These are phyloP conservation scores for Volutella citrinella DNA, from an alignment of 2,329 filamentous ascomycete genomes.

Conservation along the genomic window DNA sequence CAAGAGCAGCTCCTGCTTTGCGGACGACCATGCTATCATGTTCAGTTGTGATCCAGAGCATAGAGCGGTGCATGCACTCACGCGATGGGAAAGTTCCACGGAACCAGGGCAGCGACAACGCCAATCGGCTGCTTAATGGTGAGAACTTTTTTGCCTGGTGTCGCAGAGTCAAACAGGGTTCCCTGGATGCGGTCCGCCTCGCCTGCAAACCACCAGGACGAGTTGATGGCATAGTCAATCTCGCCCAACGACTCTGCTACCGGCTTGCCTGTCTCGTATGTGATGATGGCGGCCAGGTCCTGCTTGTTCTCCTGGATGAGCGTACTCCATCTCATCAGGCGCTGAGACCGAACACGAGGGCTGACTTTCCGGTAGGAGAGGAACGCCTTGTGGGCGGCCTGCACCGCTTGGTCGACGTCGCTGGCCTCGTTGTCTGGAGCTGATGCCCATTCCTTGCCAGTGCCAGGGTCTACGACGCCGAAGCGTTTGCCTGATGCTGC, in stretches of 20 bases:
- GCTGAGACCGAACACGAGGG: slow-evolving; percentile 30
- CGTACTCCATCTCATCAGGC: slow-evolving; percentile 34
- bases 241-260: slow-evolving; percentile 52
- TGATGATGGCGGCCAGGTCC: slow-evolving; percentile 38
- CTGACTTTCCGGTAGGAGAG: slow-evolving; percentile 35
- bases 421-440: slow-evolving; percentile 43
- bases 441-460: slow-evolving; percentile 46
- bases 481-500: slow-evolving; percentile 47
- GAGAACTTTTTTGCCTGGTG: slow-evolving; percentile 51
- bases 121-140: slow-evolving; percentile 58
- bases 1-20: no score
- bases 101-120: slow-evolving; percentile 31
- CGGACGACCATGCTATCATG: no score
- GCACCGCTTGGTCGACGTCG: slow-evolving; percentile 27
- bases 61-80: no score
- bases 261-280: slow-evolving; percentile 56
- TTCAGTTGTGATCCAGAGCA: no score
- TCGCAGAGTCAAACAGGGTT: slow-evolving; percentile 58
- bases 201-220: slow-evolving; percentile 56
- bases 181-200: slow-evolving; percentile 41
- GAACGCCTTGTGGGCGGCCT: slow-evolving; percentile 33
- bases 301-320: slow-evolving; percentile 33
- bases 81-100: slow-evolving; percentile 59
- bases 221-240: slow-evolving; percentile 52
- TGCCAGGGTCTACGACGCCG: slow-evolving; percentile 51